These are phyloP conservation scores for Blastobotrys illinoisensis DNA, from an alignment of 1,139 yeast species.

Conservation along the genomic window DNA sequence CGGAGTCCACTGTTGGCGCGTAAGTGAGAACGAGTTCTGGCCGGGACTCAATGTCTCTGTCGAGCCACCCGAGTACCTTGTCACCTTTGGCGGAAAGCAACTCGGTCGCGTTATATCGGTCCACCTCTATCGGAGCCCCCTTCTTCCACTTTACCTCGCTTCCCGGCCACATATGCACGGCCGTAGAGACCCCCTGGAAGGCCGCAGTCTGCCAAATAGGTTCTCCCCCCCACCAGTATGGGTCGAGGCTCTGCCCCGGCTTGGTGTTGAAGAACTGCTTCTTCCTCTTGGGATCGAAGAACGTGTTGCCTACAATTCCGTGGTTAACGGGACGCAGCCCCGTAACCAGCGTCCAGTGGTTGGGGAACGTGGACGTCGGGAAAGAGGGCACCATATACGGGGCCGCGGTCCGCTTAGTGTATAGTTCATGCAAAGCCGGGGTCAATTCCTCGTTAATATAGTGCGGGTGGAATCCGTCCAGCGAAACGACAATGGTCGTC, in stretches of 20 bases:
- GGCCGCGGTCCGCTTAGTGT: slow-evolving; percentile 54
- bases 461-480: slow-evolving; percentile 91
- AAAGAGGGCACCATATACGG: slow-evolving; percentile 85
- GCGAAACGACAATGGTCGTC: slow-evolving; percentile 68
- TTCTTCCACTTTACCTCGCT: slow-evolving; percentile 58
- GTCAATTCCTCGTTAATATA: slow-evolving; percentile 63
- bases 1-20: slow-evolving; percentile 72
- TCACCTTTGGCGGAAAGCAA: slow-evolving; percentile 50
- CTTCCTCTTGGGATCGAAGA: slow-evolving; percentile 55
- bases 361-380: slow-evolving; percentile 86
- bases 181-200: slow-evolving; percentile 57
- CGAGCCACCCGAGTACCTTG: slow-evolving; percentile 63
- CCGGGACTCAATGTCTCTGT: slow-evolving; percentile 43
- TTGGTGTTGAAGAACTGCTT: slow-evolving; percentile 62
- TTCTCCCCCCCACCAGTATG: slow-evolving; percentile 84
- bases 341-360: slow-evolving; percentile 86
- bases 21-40: slow-evolving; percentile 79
- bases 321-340: slow-evolving; percentile 81
- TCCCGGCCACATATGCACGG: slow-evolving; percentile 98
- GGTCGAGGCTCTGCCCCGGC: slow-evolving; percentile 49
- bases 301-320: slow-evolving; percentile 82
- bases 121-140: slow-evolving; percentile 46
- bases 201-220: slow-evolving; percentile 81
- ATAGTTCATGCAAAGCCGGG: slow-evolving; percentile 60
- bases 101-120: slow-evolving; percentile 61